phyloP scores from a whole-genome alignment of 345 rosid species.

The Eutrema yunnanense region DNA sequence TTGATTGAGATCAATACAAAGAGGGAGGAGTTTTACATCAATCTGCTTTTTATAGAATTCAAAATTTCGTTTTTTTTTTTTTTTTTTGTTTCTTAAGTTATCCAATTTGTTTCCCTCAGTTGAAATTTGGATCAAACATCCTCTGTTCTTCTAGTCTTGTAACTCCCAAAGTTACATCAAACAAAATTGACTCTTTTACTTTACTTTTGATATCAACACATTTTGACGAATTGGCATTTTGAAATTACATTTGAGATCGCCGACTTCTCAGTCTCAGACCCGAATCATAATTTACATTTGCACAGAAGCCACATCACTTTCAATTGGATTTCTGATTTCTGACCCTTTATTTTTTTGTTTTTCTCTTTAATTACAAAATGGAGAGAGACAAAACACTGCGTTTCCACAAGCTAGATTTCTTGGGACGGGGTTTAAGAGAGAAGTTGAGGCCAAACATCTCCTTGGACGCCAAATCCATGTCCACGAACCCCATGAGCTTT shows the following conservation, averaged over 20 bases:
- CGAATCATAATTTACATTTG: background rate
- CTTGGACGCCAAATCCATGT: slow-evolving; percentile 38
- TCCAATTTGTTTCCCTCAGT: slow-evolving; percentile 14
- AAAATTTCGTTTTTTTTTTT: background rate
- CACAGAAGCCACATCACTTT: slow-evolving; percentile 12
- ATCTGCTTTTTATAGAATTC: slow-evolving; percentile 2
- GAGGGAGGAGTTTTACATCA: no score
- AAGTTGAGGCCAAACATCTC: slow-evolving; percentile 49
- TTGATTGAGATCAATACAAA: slow-evolving; percentile 12
- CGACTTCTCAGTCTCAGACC: background rate
- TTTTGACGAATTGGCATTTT: background rate
- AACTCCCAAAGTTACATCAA: background rate
- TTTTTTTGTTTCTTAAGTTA: slow-evolving; percentile 4
- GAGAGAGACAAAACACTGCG: slow-evolving; percentile 38
- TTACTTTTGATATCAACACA: background rate
- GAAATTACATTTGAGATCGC: background rate
- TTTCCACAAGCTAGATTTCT: slow-evolving; percentile 33
- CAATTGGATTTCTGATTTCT: background rate
- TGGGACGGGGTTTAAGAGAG: slow-evolving; percentile 23
- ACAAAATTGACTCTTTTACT: background rate
- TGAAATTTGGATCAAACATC: no score
- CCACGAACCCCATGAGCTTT: slow-evolving; percentile 52
- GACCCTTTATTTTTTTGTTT: background rate
- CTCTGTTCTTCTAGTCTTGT: slow-evolving; percentile 9
- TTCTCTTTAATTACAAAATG: slow-evolving; percentile 12